A percentile compares a stretch with the other conserved stretches of the same genome.
Evolutionary conservation across 345 rosid species (phyloP).

Genomic region (Stellera chamaejasme): DNA sequence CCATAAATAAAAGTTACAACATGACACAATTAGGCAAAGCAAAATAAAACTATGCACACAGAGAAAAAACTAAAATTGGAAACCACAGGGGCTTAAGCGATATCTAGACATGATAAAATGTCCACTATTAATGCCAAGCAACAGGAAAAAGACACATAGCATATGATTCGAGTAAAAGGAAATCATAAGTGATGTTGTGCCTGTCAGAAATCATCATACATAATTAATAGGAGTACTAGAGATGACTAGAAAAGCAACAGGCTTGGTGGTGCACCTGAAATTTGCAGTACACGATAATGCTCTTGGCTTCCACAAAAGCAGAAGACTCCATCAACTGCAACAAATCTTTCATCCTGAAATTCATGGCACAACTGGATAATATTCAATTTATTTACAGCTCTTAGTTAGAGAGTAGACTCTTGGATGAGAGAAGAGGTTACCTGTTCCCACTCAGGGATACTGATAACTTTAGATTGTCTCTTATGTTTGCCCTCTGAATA

Average conservation of each 20-base stretch:
- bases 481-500: constrained; percentile 52
- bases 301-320: constrained; percentile 51
- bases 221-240: constrained; percentile 8
- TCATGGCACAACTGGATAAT: constrained; percentile 9
- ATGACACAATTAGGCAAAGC: too few relatives aligned
- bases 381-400: constrained; percentile 1
- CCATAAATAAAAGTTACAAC: background rate
- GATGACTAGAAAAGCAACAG: constrained; percentile 1
- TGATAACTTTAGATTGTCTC: constrained; percentile 74
- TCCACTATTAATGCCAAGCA: constrained; percentile 1
- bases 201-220: background rate
- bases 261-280: constrained; percentile 55
- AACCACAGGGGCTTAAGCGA: background rate
- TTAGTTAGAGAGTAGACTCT: constrained; percentile 1
- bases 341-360: constrained; percentile 76
- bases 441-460: constrained; percentile 73
- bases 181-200: background rate
- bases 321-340: constrained; percentile 57
- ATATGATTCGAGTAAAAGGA: background rate
- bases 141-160: background rate
- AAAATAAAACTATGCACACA: too few relatives aligned
- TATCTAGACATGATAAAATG: background rate
- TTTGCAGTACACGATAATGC: constrained; percentile 93
- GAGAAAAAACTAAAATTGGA: too few relatives aligned
- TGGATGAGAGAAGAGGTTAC: constrained; percentile 28